Evolutionary conservation across 495 filamentous ascomycete species (phyloP), one percentile per base, ranked within the genome.

Genomic region (Antarctomyces pellizariae): DNA sequence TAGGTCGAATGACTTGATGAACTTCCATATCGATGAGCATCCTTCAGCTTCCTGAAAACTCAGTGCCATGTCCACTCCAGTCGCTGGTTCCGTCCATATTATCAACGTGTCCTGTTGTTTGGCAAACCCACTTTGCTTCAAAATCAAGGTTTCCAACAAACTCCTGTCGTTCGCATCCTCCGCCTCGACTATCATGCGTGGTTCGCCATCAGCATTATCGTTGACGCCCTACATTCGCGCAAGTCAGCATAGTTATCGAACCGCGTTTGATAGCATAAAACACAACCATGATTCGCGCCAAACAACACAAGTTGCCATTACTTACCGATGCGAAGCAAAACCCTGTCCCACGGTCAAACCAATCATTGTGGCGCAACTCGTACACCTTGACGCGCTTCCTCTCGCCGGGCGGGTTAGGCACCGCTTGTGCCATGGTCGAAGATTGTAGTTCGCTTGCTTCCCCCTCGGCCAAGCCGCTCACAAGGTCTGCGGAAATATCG

Each of bases 91-190:
- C 11, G 86, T 93, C 86, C 86, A 97, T 24, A 97, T 82, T 24
- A 97, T 97, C 24, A 97, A 64, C 9, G 86, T 97, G 48, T 95
- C 86, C 72, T 95, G 86, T 44, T 97, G 86, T 50, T 93, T 93
- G 51, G 93, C 80, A 51, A 95, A 95, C 21, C 75, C 77, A 66
- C 93, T 86, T 34, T 93, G 82, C 45, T 82, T 91, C 32, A 67
- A 64, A 31, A 97, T 90, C 42, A 64, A 79, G 16, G 76, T 90
- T 50, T 93, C 76, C 28, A 97, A 54, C 15, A 97, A 57, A 26
- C 75, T 60, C 24, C 86, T 69, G 16, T 75, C 62, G 13, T 77
- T 71, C 24, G 83, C 60, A 43, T 97, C 86, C 56, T 97, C 86
- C 16, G 86, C 90, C 39, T 89, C 71, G 35, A 97, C 86, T 32